phyloP scores from a whole-genome alignment of 2,329 filamentous ascomycete genomes.

The Monilinia polystroma region DNA sequence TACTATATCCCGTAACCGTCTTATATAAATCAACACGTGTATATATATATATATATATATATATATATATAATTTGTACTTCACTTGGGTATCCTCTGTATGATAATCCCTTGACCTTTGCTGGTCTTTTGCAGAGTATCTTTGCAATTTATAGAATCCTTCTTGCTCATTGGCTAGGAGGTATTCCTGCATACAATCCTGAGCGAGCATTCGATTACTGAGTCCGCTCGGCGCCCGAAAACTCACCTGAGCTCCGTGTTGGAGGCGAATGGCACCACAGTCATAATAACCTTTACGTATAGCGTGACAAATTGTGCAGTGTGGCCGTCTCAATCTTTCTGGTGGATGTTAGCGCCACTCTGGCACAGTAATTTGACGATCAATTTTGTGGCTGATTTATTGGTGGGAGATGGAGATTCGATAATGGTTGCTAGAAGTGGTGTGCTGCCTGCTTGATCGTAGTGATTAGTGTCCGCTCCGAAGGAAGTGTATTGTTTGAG shows the following conservation, averaged over 20 bases:
- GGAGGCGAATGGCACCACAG: slow-evolving; percentile 18
- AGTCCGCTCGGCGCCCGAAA: neutral
- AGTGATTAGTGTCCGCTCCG: slow-evolving; percentile 21
- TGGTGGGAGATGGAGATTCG: neutral
- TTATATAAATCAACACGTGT: too few species aligned
- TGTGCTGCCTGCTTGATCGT: slow-evolving; percentile 18
- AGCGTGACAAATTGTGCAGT: slow-evolving; percentile 14
- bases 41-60: too few species aligned
- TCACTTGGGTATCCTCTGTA: too few species aligned
- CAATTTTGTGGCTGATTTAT: slow-evolving; percentile 11
- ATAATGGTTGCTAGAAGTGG: slow-evolving; percentile 18
- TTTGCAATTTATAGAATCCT: neutral
- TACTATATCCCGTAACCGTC: too few species aligned
- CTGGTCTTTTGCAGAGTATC: too few species aligned
- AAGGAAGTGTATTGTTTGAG: slow-evolving; percentile 11
- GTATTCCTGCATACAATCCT: slow-evolving; percentile 11
- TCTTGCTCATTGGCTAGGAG: slow-evolving; percentile 11
- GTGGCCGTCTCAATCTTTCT: slow-evolving; percentile 16
- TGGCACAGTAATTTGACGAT: slow-evolving; percentile 6
- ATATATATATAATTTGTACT: too few species aligned
- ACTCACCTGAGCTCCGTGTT: slow-evolving; percentile 19
- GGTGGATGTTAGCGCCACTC: slow-evolving; percentile 12
- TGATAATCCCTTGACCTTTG: too few species aligned
- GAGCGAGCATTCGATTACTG: slow-evolving; percentile 15
- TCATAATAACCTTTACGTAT: slow-evolving; percentile 20